phyloP scores from a whole-genome alignment of 352 stramenopile species.

The Globisporangium barbulae region DNA sequence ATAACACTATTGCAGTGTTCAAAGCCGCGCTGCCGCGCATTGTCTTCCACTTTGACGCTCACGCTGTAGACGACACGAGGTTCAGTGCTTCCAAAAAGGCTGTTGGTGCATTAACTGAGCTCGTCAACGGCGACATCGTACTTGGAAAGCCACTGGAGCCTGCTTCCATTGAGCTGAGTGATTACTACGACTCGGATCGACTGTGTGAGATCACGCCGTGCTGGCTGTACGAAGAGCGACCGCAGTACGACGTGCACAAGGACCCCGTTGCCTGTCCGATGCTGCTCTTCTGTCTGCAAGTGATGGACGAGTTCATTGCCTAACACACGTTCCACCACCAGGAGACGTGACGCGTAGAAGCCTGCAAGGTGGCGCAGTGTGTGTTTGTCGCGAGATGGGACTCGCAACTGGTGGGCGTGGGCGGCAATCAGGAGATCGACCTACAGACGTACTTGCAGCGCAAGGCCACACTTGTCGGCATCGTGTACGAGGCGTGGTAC shows the following conservation, averaged over 20 bases:
- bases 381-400: constrained; percentile 61
- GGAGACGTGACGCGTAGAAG: constrained; percentile 38
- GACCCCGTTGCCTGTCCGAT: constrained; percentile 42
- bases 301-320: constrained; percentile 69
- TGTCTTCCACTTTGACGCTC: constrained; percentile 12
- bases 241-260: constrained; percentile 42
- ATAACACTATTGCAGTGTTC: constrained; percentile 1
- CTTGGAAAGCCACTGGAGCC: not conserved
- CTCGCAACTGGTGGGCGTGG: constrained; percentile 23
- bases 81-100: not conserved
- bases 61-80: constrained; percentile 2
- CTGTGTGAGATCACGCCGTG: constrained; percentile 66
- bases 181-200: constrained; percentile 69
- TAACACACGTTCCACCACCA: constrained; percentile 25
- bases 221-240: constrained; percentile 38
- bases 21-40: not conserved
- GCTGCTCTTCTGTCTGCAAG: constrained; percentile 73
- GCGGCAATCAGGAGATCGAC: constrained; percentile 18
- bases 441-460: constrained; percentile 34
- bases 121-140: constrained; percentile 33
- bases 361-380: constrained; percentile 48
- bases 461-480: constrained; percentile 35
- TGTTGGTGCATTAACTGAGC: not conserved
- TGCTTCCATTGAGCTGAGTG: constrained; percentile 30
- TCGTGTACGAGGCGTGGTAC: constrained; percentile 54